These are phyloP conservation scores for Kwoniella botswanensis DNA, from an alignment of 768 basidiomycete genomes.

Conservation along the genomic window DNA sequence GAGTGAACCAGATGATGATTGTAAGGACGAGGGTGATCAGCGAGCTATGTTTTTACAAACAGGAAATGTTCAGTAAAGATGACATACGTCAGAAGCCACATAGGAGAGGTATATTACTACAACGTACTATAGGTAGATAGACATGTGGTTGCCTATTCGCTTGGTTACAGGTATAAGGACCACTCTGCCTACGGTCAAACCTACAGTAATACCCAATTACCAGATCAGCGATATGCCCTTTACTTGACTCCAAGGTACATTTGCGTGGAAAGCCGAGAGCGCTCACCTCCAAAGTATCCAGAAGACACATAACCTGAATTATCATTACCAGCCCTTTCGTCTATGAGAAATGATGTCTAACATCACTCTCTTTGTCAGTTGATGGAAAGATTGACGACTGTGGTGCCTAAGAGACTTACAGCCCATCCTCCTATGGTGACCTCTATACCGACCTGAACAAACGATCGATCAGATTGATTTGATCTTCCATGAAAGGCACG, in stretches of 20 bases:
- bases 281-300: slow-evolving; percentile 57
- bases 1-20: slow-evolving; percentile 71
- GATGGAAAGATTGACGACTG: too few relatives aligned
- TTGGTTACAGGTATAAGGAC: slow-evolving; percentile 64
- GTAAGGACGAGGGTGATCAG: slow-evolving; percentile 62
- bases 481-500: neutral
- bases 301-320: slow-evolving; percentile 56
- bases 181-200: slow-evolving; percentile 65
- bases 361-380: neutral
- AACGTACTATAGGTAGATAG: slow-evolving; percentile 59
- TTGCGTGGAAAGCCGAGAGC: neutral
- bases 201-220: slow-evolving; percentile 6
- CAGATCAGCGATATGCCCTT: neutral
- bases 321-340: slow-evolving; percentile 43
- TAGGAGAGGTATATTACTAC: neutral
- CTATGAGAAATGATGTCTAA: slow-evolving; percentile 47
- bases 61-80: neutral
- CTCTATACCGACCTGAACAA: slow-evolving; percentile 56
- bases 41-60: slow-evolving; percentile 22
- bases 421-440: slow-evolving; percentile 58
- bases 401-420: slow-evolving; percentile 22
- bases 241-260: neutral
- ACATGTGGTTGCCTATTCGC: slow-evolving; percentile 57
- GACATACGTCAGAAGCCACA: neutral
- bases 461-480: neutral